These are phyloP conservation scores for Sporothrix pseudoabietina DNA, from an alignment of 2,329 filamentous ascomycete species.

Conservation along the genomic window DNA sequence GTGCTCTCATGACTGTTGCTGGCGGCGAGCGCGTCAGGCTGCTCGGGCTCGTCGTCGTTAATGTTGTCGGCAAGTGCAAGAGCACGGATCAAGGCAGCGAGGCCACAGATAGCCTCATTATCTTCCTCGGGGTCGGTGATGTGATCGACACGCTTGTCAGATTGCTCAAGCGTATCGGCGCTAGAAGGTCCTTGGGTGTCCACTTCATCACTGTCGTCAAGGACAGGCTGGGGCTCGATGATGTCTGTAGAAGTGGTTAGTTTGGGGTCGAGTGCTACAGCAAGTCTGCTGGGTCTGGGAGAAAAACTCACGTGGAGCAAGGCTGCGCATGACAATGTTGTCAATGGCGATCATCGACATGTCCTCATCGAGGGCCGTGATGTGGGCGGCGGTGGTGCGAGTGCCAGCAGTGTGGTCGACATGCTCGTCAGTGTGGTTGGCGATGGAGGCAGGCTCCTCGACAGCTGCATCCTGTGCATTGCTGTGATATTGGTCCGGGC, in stretches of 20 bases:
- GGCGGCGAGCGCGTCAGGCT: background rate
- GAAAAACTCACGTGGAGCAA: background rate
- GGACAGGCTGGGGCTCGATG: background rate
- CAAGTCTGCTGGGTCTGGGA: background rate
- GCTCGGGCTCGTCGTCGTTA: background rate
- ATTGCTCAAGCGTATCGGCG: background rate
- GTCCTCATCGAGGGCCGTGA: background rate
- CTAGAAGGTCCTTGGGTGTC: background rate
- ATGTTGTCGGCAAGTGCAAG: too few relatives aligned
- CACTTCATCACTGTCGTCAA: background rate
- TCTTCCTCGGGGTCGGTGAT: background rate
- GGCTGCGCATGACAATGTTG: background rate
- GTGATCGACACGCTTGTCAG: background rate
- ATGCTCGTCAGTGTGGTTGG: background rate
- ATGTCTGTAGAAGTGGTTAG: background rate
- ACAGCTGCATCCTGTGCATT: background rate
- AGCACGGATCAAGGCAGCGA: background rate
- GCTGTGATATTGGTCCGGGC: background rate
- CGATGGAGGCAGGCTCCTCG: background rate
- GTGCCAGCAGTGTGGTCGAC: background rate
- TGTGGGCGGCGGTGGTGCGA: background rate
- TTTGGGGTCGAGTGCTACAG: too few relatives aligned
- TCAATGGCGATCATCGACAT: background rate
- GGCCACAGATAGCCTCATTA: background rate
- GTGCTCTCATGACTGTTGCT: background rate